These are phyloP conservation scores for Purpureocillium takamizusanense DNA, from an alignment of 2,329 filamentous ascomycete species.

Conservation along the genomic window DNA sequence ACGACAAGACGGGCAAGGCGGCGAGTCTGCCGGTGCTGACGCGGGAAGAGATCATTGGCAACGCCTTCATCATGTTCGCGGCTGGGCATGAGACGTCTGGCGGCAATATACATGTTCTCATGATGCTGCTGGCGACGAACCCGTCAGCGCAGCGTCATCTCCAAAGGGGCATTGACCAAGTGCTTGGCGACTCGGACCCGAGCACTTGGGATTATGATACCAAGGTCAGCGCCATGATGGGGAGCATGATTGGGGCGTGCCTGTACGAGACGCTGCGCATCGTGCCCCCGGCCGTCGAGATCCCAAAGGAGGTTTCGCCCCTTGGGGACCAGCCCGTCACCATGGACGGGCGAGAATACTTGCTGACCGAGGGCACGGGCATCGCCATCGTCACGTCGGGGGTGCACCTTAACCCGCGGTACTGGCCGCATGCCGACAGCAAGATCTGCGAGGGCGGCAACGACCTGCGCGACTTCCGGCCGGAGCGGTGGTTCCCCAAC, in stretches of 20 bases:
- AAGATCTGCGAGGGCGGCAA: slow-evolving; percentile 30
- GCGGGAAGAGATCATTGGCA: slow-evolving; percentile 61
- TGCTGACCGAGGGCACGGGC: slow-evolving; percentile 45
- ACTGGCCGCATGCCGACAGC: slow-evolving; percentile 53
- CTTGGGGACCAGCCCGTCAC: slow-evolving; percentile 45
- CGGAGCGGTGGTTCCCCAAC: slow-evolving; percentile 65
- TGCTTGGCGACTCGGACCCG: slow-evolving; percentile 50
- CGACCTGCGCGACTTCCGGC: slow-evolving; percentile 60
- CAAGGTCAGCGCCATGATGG: slow-evolving; percentile 55
- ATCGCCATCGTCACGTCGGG: slow-evolving; percentile 48
- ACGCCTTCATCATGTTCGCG: slow-evolving; percentile 59
- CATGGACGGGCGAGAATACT: slow-evolving; percentile 47
- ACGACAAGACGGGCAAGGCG: slow-evolving; percentile 17
- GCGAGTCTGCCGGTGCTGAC: slow-evolving; percentile 28
- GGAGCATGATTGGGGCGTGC: slow-evolving; percentile 62
- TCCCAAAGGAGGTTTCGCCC: slow-evolving; percentile 56
- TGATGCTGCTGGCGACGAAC: slow-evolving; percentile 59
- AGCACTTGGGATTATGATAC: slow-evolving; percentile 63
- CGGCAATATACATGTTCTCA: slow-evolving; percentile 62
- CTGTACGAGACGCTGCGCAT: slow-evolving; percentile 72
- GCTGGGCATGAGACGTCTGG: slow-evolving; percentile 78
- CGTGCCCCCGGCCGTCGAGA: slow-evolving; percentile 59
- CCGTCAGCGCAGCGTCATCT: slow-evolving; percentile 54
- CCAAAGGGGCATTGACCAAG: slow-evolving; percentile 59
- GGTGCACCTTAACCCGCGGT: slow-evolving; percentile 59